Percentiles rank a stretch among this genome's conserved stretches.
These are phyloP conservation scores for Pinus tabuliformis DNA, from an alignment of 75 land plant genomes.

Conservation along the genomic window DNA sequence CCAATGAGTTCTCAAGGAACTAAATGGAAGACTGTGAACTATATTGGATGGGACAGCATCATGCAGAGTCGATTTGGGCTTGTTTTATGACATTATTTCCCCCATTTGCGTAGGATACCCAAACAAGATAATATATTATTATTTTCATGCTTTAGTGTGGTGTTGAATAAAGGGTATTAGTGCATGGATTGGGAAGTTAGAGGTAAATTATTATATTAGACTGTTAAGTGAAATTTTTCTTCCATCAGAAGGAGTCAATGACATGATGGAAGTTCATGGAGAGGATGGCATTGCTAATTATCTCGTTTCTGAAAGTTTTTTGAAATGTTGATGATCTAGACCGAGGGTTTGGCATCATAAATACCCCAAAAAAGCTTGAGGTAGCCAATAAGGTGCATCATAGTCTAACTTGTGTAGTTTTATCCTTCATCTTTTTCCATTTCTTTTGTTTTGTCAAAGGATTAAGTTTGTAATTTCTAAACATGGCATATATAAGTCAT, in stretches of 20 bases:
- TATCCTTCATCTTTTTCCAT: too few species aligned
- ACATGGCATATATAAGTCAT: too few species aligned
- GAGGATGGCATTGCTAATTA: conserved; percentile 35
- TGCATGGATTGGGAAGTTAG: conserved; percentile 55
- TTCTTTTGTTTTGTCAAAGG: too few species aligned
- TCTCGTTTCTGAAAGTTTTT: conserved; percentile 60
- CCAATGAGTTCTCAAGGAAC: conserved; percentile 77
- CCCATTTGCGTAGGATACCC: conserved; percentile 77
- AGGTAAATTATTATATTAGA: conserved; percentile 62
- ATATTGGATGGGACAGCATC: conserved; percentile 75
- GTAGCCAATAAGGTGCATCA: too few species aligned
- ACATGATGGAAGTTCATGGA: conserved; percentile 53
- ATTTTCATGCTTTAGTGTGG: conserved; percentile 83
- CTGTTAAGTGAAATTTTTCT: conserved; percentile 78
- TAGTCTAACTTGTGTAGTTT: too few species aligned
- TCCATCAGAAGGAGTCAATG: conserved; percentile 57
- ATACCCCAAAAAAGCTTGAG: conserved; percentile 33
- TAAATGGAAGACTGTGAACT: conserved; percentile 74
- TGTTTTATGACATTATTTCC: conserved; percentile 79
- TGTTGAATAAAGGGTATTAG: conserved; percentile 54
- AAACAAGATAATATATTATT: conserved; percentile 75
- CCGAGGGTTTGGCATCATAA: conserved; percentile 90
- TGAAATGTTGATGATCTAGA: conserved; percentile 82
- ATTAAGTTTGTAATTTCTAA: too few species aligned
- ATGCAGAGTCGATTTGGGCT: conserved; percentile 83